A percentile compares a stretch with the other conserved stretches of the same genome.
Evolutionary conservation across 1,284 basidiomycete species (phyloP).

Genomic region (Malassezia japonica): DNA sequence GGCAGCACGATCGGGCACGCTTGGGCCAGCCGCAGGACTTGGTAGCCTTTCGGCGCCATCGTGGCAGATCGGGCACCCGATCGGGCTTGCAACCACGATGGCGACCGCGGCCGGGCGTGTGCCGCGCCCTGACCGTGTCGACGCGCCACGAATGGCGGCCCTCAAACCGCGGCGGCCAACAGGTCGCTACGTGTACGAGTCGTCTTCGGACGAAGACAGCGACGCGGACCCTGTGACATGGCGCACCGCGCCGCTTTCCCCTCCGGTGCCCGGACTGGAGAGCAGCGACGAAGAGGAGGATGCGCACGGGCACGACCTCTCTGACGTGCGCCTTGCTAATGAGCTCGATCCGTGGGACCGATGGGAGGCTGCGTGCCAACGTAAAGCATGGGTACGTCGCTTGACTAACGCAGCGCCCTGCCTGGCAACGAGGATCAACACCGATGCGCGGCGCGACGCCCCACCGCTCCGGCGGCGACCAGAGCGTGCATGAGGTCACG

Average conservation of each 20-base stretch:
- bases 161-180: slow-evolving; percentile 5
- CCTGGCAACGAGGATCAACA: not conserved
- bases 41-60: slow-evolving; percentile 4
- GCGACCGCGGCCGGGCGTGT: not conserved
- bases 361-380: slow-evolving; percentile 12
- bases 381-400: slow-evolving; percentile 9
- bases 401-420: not conserved
- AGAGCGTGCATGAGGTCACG: slow-evolving; percentile 30
- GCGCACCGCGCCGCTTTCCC: not conserved
- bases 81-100: slow-evolving; percentile 1
- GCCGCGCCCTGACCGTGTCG: not conserved
- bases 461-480: not conserved
- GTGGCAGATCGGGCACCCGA: not conserved
- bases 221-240: not conserved
- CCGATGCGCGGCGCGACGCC: not conserved
- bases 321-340: slow-evolving; percentile 9
- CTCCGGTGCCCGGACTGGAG: not conserved
- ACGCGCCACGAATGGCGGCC: not conserved
- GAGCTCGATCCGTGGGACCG: slow-evolving; percentile 16
- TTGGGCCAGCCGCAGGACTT: slow-evolving; percentile 1
- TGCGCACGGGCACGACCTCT: not conserved
- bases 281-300: not conserved
- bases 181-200: slow-evolving; percentile 16
- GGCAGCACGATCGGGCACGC: slow-evolving; percentile 28
- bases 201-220: slow-evolving; percentile 13